Conservation (phyloP, 148 eudicot genomes). For the Cornus suecica region DNA sequence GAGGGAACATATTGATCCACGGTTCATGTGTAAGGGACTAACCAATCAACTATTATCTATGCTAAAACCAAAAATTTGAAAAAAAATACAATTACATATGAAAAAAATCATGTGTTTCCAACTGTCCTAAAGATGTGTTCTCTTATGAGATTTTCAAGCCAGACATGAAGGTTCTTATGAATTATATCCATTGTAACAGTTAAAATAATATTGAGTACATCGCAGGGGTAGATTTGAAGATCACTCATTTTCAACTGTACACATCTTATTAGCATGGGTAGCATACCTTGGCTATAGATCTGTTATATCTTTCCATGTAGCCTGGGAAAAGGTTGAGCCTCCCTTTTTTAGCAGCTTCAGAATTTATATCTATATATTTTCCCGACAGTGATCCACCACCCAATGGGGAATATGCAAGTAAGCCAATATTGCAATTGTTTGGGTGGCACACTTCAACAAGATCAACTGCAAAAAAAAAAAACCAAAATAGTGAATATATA, state of each 20-base stretch:
- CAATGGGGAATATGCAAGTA: slow-evolving; percentile 88
- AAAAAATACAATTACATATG: too few species aligned
- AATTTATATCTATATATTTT: slow-evolving; percentile 66
- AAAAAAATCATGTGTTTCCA: not conserved
- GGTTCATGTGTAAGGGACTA: not conserved
- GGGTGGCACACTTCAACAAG: slow-evolving; percentile 97
- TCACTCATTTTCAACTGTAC: not conserved
- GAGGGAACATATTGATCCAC: too few species aligned
- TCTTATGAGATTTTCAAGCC: slow-evolving; percentile 2
- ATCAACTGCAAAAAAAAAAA: slow-evolving; percentile 63
- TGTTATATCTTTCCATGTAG: slow-evolving; percentile 88
- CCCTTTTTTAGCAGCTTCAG: slow-evolving; percentile 82
- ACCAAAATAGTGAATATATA: slow-evolving; percentile 4
- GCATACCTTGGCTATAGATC: slow-evolving; percentile 67
- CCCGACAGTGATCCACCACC: slow-evolving; percentile 86
- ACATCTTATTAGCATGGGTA: too few species aligned
- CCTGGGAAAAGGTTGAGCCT: slow-evolving; percentile 93
- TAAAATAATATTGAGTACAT: not conserved
- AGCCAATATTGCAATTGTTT: slow-evolving; percentile 82
- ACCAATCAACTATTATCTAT: not conserved
- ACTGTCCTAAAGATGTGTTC: not conserved
- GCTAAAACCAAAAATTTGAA: not conserved
- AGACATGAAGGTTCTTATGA: not conserved
- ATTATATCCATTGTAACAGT: not conserved
- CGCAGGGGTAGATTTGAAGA: not conserved